A percentile compares a stretch with the other conserved stretches of the same genome.
phyloP scores from a whole-genome alignment of 2,329 filamentous ascomycete species.

The Fusarium sp. region DNA sequence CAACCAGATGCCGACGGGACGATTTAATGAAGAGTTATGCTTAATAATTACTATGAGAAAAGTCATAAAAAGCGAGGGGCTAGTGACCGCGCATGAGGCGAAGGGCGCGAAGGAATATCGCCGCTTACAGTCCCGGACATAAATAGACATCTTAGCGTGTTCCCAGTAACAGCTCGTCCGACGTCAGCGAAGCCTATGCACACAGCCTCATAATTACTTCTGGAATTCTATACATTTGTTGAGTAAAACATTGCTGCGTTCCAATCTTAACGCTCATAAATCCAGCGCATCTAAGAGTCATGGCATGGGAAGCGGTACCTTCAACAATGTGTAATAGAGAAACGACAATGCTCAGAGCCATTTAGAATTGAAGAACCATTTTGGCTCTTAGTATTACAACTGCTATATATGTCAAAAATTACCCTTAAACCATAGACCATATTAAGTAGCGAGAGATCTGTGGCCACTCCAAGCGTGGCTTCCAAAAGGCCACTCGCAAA shows the following conservation, averaged over 20 bases:
- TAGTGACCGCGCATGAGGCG: not conserved
- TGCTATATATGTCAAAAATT: not conserved
- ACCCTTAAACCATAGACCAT: accelerated
- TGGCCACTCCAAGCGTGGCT: not conserved
- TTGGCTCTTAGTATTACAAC: not conserved
- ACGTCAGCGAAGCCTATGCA: not conserved
- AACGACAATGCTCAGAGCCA: not conserved
- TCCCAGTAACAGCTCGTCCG: not conserved
- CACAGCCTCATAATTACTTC: not conserved
- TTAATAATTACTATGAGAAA: not conserved
- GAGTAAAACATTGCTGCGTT: not conserved
- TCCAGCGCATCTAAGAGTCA: not conserved
- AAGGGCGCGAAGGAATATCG: not conserved
- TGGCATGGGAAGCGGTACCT: not conserved
- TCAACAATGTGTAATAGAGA: accelerated
- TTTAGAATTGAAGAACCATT: not conserved
- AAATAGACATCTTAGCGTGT: not conserved
- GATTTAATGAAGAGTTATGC: not conserved
- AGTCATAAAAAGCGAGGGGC: accelerated
- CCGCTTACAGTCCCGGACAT: not conserved
- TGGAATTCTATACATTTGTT: not conserved
- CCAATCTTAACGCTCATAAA: too few relatives aligned
- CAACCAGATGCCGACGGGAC: not conserved
- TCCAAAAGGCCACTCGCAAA: accelerated
- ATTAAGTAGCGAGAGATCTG: not conserved